Base-by-base conservation (phyloP, 2,329 filamentous ascomycete species). In the Fusarium euwallaceae region DNA sequence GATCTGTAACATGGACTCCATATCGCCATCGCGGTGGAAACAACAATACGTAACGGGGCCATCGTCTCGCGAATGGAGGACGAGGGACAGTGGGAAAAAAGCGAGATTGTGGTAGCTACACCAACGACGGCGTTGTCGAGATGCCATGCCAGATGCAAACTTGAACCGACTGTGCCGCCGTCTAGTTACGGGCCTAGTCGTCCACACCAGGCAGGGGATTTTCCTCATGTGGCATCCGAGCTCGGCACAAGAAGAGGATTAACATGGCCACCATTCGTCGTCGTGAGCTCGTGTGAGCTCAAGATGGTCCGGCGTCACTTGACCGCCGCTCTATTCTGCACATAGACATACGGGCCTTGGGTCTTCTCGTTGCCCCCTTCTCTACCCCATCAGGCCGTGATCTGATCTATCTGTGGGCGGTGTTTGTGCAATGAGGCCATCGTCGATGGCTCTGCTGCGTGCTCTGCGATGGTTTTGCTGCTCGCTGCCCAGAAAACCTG, bases 211-310 rank as follows among this genome's bases (percentile, higher is more conserved):
- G 48, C 74, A 76, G 66, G 73, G 75, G 72, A 55, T 51, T 67
- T 71, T 62, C 64, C 73, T 78, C 75, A 71, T 78, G 76, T 78
- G 75, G 73, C 75, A 73, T 72, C 75, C 75, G 70, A 78, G 76
- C 72, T 63, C 59, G 71, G 68, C 61, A 63, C 48, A 61, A 60
- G 73, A 67, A 75, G 61, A 67, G 66, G 70, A 74, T 70, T 61
- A 51, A 51, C 37, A 66, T 67, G 63, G 41, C 61, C 73, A 51
- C 62, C 56, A 78, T 78, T 78, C 73, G 76, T 71, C 77, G 64
- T 53, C 45, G 55, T 72, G 63, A 69, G 74, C 70, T 72, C 63
- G 53, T 76, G 59, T 70, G 65, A 78, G 70, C 70, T 74, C 61
- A 60, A 72, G 62, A 69, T 77, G 65, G 73, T 72, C 66, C 75